Evolutionary conservation across 2,329 filamentous ascomycete species (phyloP), one percentile per base, ranked within the genome.

Genomic region (Hawksworthiomyces lignivorus): DNA sequence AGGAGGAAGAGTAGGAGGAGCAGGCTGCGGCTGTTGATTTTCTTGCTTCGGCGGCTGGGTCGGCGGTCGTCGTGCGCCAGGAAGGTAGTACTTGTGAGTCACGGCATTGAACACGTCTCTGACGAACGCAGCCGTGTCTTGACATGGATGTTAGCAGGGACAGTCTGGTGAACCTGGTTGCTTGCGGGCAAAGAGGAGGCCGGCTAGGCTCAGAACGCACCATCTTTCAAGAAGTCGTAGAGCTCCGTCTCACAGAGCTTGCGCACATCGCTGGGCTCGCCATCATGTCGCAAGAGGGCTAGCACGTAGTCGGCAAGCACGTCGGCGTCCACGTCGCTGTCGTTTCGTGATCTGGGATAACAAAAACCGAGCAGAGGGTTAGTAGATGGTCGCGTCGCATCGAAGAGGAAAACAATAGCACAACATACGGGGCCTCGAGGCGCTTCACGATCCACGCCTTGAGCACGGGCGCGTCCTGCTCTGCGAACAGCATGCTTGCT

Each of bases 281-380:
- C 82, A 50, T 87, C 82, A 47, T 84, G 80, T 41, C 77, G 75
- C 34, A 90, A 65, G 17, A 92, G 73, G 7, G 84, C 85, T 47
- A 89, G 70, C n/a, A 90, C 82, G 57, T 89, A 92, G 53, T 92
- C 86, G 35, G 84, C 85, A 4, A 92, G 77, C 5, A 90, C 84
- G 54, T 88, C 85, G 24, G 81, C 76, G 57, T 92, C 86, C 36
- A 90, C 84, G 55, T 88, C 85, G 30, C 80, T 76, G 57, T 90
- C 86, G 38, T 84, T 84, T 54, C 89, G 84, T 21, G 83, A 86
- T 40, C 84, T 87, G 48, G 19, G 47, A 41, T 31, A 34, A 48
- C 9, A 26, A 48, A 18, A n/a, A n/a, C n/a, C 8, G 3, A 4
- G 2, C 15, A 21, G 27, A 21, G 4, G 14, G 44, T 45, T 36